These are phyloP conservation scores for Malbranchea zuffiana DNA, from an alignment of 2,329 filamentous ascomycete species.

Conservation along the genomic window DNA sequence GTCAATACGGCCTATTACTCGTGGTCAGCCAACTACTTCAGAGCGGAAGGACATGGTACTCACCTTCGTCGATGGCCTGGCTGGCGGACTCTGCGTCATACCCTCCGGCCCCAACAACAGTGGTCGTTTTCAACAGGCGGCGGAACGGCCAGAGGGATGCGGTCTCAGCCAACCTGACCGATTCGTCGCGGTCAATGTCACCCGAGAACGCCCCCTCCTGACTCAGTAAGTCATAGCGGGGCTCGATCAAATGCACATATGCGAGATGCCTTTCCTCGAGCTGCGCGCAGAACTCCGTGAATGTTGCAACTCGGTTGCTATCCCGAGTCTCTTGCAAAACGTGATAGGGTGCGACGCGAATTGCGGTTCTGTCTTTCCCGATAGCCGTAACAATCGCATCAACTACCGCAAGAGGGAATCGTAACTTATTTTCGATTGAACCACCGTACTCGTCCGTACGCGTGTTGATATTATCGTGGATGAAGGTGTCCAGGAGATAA, in stretches of 20 bases:
- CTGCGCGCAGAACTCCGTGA: conserved; percentile 45
- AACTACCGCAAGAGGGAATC: conserved; percentile 45
- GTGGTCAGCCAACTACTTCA: too few relatives aligned
- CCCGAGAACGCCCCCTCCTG: conserved; percentile 29
- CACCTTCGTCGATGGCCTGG: conserved; percentile 24
- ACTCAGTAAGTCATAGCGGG: conserved; percentile 27
- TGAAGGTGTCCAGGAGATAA: conserved; percentile 44
- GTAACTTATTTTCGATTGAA: conserved; percentile 40
- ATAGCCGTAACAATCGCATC: conserved; percentile 34
- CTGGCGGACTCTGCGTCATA: conserved; percentile 33
- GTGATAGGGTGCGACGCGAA: conserved; percentile 39
- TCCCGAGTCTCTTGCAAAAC: conserved; percentile 44
- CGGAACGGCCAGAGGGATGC: too few relatives aligned
- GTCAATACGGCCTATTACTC: conserved; percentile 19
- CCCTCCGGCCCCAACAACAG: conserved; percentile 43
- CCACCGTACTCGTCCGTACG: conserved; percentile 43
- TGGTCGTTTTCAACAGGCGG: conserved; percentile 31
- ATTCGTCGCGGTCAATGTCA: conserved; percentile 38
- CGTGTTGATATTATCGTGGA: conserved; percentile 38
- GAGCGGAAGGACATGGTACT: too few relatives aligned
- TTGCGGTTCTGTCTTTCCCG: conserved; percentile 36
- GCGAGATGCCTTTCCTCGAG: conserved; percentile 45
- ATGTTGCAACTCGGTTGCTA: conserved; percentile 52
- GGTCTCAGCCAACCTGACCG: too few relatives aligned
- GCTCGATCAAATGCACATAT: conserved; percentile 53